Conservation (phyloP, 208 protist species). For the Trypanosoma conorhini region DNA sequence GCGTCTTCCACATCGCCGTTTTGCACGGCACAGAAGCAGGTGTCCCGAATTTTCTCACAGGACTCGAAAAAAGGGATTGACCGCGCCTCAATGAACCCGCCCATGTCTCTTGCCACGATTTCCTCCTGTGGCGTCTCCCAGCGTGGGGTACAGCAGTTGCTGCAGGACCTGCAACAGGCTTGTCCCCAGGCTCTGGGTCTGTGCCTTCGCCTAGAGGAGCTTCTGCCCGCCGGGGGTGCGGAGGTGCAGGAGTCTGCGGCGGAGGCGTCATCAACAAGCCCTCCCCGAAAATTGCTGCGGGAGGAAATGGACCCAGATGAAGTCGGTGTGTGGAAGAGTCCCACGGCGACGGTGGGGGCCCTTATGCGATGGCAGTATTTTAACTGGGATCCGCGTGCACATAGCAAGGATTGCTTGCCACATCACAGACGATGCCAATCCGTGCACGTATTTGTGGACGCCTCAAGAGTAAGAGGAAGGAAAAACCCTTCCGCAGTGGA, state of each 20-base stretch:
- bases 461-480: slow-evolving; percentile 33
- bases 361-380: slow-evolving; percentile 82
- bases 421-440: slow-evolving; percentile 54
- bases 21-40: neutral
- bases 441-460: slow-evolving; percentile 69
- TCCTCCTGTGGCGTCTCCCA: neutral
- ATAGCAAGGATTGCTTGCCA: slow-evolving; percentile 68
- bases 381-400: slow-evolving; percentile 77
- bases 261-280: slow-evolving; percentile 3
- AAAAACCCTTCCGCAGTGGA: neutral
- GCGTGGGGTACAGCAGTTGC: slow-evolving; percentile 20
- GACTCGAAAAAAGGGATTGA: neutral
- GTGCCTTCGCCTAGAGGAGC: slow-evolving; percentile 31
- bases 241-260: slow-evolving; percentile 5
- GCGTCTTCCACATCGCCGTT: neutral
- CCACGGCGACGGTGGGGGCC: slow-evolving; percentile 21
- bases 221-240: neutral
- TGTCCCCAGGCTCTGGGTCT: slow-evolving; percentile 31
- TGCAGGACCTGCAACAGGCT: slow-evolving; percentile 23
- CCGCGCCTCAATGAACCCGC: neutral
- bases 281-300: slow-evolving; percentile 44
- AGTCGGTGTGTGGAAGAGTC: slow-evolving; percentile 54
- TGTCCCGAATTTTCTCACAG: neutral
- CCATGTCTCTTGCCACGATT: neutral
- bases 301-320: slow-evolving; percentile 63